Evolutionary conservation across 2,329 filamentous ascomycete species (phyloP).

Genomic region (Lasiodiplodia theobromae): DNA sequence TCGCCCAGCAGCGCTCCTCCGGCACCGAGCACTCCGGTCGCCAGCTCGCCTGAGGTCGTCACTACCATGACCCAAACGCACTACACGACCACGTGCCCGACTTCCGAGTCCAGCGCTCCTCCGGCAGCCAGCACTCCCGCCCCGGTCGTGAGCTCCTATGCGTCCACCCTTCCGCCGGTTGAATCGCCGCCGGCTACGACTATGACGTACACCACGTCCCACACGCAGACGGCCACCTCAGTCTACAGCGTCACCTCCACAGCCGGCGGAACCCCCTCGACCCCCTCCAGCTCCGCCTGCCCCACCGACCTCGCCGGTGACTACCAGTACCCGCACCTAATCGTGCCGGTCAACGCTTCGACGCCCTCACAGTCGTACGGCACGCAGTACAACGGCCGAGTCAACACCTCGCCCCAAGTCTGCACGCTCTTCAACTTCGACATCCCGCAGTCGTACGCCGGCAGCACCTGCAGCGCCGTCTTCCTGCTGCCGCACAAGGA

Average conservation of each 20-base stretch:
- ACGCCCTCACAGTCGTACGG: constrained; percentile 35
- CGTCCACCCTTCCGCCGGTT: not conserved
- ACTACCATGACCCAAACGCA: constrained; percentile 15
- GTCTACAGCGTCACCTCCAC: not conserved
- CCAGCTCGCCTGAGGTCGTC: not conserved
- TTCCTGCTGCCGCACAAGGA: constrained; percentile 69
- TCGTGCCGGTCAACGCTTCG: constrained; percentile 41
- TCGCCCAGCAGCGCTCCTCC: not conserved
- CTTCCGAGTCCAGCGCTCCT: constrained; percentile 27
- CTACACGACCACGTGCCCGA: constrained; percentile 21
- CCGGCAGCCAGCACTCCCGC: constrained; percentile 29
- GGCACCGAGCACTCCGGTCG: constrained; percentile 7
- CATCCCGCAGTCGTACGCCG: constrained; percentile 48
- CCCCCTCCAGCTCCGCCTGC: constrained; percentile 7
- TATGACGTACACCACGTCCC: not conserved
- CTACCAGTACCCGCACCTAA: constrained; percentile 41
- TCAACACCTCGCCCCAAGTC: constrained; percentile 41
- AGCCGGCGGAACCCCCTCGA: constrained; percentile 27
- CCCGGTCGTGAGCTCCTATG: not conserved
- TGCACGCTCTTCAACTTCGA: constrained; percentile 57
- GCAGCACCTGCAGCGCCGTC: constrained; percentile 67
- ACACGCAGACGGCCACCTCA: not conserved
- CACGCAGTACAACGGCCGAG: constrained; percentile 37
- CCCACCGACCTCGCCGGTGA: constrained; percentile 41
- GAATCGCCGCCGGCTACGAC: constrained; percentile 8